These are phyloP conservation scores for Paxillus rubicundulus DNA, from an alignment of 768 basidiomycete genomes.

Conservation along the genomic window DNA sequence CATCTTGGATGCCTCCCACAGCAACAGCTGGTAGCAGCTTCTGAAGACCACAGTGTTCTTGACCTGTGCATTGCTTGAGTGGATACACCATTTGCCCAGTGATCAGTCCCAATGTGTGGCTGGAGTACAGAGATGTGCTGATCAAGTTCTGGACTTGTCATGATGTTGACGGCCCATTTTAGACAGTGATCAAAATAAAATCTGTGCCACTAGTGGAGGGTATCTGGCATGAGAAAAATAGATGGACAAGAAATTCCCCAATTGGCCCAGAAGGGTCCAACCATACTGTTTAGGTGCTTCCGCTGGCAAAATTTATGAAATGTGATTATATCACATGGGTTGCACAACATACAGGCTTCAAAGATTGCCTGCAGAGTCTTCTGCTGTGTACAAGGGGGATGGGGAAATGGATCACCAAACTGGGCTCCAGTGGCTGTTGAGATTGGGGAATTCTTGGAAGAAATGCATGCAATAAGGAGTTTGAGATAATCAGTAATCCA, in stretches of 20 bases:
- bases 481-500: slow-evolving; percentile 18
- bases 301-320: neutral
- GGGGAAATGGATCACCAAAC: slow-evolving; percentile 15
- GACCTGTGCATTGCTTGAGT: slow-evolving; percentile 8
- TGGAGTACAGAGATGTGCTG: slow-evolving; percentile 23
- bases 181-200: slow-evolving; percentile 24
- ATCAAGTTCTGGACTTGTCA: slow-evolving; percentile 27
- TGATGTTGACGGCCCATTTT: slow-evolving; percentile 3
- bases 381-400: neutral
- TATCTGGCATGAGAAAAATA: slow-evolving; percentile 24
- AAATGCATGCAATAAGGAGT: slow-evolving; percentile 10
- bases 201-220: slow-evolving; percentile 29
- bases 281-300: slow-evolving; percentile 7
- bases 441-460: slow-evolving; percentile 9
- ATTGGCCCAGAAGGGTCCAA: slow-evolving; percentile 34
- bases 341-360: neutral
- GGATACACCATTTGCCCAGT: slow-evolving; percentile 6
- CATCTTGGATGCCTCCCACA: slow-evolving; percentile 20
- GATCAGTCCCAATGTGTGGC: slow-evolving; percentile 1
- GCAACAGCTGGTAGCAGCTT: slow-evolving; percentile 2
- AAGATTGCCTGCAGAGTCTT: slow-evolving; percentile 4
- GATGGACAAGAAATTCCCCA: slow-evolving; percentile 22
- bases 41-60: slow-evolving; percentile 6
- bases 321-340: slow-evolving; percentile 20
- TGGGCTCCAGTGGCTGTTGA: slow-evolving; percentile 8